Evolutionary conservation across 495 filamentous ascomycete genomes (phyloP).

Genomic region (Pyrenula aspistea): DNA sequence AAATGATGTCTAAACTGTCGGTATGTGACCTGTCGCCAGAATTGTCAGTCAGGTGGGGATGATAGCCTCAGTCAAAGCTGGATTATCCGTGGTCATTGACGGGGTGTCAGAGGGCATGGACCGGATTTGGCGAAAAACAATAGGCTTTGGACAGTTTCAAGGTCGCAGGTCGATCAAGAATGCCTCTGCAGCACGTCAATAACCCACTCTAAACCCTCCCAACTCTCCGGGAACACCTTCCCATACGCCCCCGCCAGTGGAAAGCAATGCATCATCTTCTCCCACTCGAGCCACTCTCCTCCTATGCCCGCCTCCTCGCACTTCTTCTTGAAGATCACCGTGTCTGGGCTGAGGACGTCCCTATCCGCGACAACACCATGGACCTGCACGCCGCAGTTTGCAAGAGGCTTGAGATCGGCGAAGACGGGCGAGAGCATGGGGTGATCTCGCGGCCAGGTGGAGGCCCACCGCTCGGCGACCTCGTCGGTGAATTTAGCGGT

Average conservation of each 20-base stretch:
- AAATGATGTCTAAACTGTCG: too few relatives aligned
- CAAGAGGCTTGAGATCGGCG: slow-evolving; percentile 15
- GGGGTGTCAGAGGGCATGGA: too few relatives aligned
- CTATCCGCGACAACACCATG: slow-evolving; percentile 22
- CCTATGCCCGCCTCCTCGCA: slow-evolving; percentile 15
- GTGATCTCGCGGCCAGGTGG: slow-evolving; percentile 13
- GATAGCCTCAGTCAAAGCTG: too few relatives aligned
- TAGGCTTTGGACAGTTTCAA: neutral
- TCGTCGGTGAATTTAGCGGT: slow-evolving; percentile 13
- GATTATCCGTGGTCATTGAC: too few relatives aligned
- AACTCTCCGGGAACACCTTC: slow-evolving; percentile 17
- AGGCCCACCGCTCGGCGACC: slow-evolving; percentile 21
- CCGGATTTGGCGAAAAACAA: too few relatives aligned
- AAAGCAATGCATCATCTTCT: slow-evolving; percentile 36
- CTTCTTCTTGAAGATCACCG: slow-evolving; percentile 18
- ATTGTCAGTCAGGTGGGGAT: too few relatives aligned
- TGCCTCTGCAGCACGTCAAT: slow-evolving; percentile 13
- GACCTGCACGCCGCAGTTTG: slow-evolving; percentile 13
- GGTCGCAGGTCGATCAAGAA: neutral
- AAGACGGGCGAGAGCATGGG: slow-evolving; percentile 18
- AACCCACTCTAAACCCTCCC: slow-evolving; percentile 23
- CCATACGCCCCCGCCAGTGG: slow-evolving; percentile 20
- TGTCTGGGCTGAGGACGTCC: slow-evolving; percentile 27
- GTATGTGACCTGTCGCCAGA: too few relatives aligned
- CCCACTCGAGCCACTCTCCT: slow-evolving; percentile 30